Evolutionary conservation across 345 rosid species (phyloP), one percentile per base, ranked within the genome.

Genomic region (Atalantia buxifolia): DNA sequence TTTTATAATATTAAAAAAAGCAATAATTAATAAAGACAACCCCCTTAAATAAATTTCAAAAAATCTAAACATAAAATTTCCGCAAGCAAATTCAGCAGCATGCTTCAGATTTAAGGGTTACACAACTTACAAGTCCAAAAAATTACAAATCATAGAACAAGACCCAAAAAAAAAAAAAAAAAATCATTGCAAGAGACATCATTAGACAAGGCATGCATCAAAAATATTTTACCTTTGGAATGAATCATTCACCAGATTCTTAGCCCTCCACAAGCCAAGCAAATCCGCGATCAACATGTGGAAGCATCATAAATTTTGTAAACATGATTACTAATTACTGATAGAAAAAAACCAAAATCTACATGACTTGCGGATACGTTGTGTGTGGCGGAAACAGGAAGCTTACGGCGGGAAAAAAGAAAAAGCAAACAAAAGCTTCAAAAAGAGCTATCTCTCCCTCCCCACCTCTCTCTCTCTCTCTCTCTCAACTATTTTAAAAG

Each of bases 381-480:
- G 75, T 3, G 64, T 61, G 81, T 55, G 76, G 85, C 86, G 78
- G 84, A 84, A 69, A 81, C 79, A 84, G 78, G 74, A 84, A 84
- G 90, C 87, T 81, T 72, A 77, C 91, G 89, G 93, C 89, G 79
- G 90, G 85, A 84, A 85, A 87, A 80, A 77, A 16, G 67, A 63
- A 77, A 21, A 74, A 82, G 66, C 27, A 63, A 63, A 78, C n/a
- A 66, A 78, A 68, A 76, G 75, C 76, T 79, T 55, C 50, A 48
- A 76, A 86, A 79, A 81, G 50, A 45, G 5, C 18, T 0, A 0
- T 45, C 50, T 13, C 50, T 13, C 78, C 80, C 76, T 31, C 48
- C 40, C 56, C 69, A 70, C 33, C 48, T 35, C 36, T 35, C 56
- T 62, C 80, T 76, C 42, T 28, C 24, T 69, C 33, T 68, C 73